These are phyloP conservation scores for Dictyostelium purpureum DNA, from an alignment of 78 protist species.

Conservation along the genomic window DNA sequence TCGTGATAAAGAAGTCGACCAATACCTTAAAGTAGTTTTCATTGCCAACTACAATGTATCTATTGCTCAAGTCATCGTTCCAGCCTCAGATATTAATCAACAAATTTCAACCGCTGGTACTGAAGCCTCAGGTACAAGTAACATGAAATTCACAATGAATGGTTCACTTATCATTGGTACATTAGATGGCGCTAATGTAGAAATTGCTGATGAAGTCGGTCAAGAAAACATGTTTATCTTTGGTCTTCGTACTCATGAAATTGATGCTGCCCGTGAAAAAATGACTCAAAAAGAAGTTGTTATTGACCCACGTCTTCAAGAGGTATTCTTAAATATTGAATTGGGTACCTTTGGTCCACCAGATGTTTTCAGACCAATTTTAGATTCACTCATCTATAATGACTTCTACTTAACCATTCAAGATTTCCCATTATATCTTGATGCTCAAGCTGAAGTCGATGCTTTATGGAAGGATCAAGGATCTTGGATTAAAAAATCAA, in stretches of 20 bases:
- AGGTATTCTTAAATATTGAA: constrained; percentile 78
- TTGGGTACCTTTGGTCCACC: constrained; percentile 86
- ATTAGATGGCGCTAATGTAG: constrained; percentile 97
- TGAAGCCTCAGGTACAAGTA: constrained; percentile 97
- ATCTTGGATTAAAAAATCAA: constrained; percentile 71
- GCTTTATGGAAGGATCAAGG: constrained; percentile 43
- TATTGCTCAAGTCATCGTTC: constrained; percentile 95
- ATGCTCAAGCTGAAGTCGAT: constrained; percentile 79
- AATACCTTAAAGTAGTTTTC: constrained; percentile 90
- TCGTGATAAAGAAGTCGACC: constrained; percentile 86
- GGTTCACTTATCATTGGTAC: constrained; percentile 95
- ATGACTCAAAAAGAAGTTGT: constrained; percentile 68
- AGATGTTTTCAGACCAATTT: constrained; percentile 42
- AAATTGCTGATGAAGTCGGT: constrained; percentile 92
- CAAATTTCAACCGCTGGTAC: constrained; percentile 97
- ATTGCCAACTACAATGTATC: constrained; percentile 96
- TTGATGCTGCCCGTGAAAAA: constrained; percentile 69
- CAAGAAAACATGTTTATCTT: constrained; percentile 89
- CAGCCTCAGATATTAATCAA: constrained; percentile 95
- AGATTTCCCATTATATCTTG: constrained; percentile 89
- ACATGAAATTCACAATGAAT: constrained; percentile 96
- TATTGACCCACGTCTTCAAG: constrained; percentile 73
- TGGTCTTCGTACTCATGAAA: constrained; percentile 81
- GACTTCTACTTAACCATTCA: constrained; percentile 87
- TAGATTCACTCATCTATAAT: constrained; percentile 72